These are phyloP conservation scores for Ogataea angusta DNA, from an alignment of 805 yeast genomes.

Conservation along the genomic window DNA sequence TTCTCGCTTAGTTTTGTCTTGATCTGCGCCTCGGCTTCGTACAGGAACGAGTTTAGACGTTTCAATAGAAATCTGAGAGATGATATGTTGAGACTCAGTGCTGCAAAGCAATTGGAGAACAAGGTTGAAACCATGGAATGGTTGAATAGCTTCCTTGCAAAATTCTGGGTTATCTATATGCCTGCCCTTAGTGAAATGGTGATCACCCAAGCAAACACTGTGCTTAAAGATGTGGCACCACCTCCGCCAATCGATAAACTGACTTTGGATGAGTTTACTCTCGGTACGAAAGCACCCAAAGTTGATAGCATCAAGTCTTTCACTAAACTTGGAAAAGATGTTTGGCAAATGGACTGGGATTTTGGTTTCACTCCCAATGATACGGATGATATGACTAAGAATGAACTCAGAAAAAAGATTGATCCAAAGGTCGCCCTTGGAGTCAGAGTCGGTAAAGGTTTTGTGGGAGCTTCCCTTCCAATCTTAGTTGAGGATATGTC, in stretches of 20 bases:
- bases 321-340: conserved; percentile 62
- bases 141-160: conserved; percentile 72
- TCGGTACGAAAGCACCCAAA: conserved; percentile 79
- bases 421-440: conserved; percentile 82
- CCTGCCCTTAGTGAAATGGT: conserved; percentile 79
- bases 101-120: conserved; percentile 61
- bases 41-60: conserved; percentile 70
- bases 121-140: conserved; percentile 75
- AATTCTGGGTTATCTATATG: conserved; percentile 88
- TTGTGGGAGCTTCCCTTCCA: conserved; percentile 74
- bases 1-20: conserved; percentile 60
- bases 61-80: conserved; percentile 72
- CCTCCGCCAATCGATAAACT: conserved; percentile 79
- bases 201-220: conserved; percentile 62
- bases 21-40: conserved; percentile 60
- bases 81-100: conserved; percentile 64
- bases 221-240: conserved; percentile 68
- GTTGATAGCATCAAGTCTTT: conserved; percentile 70
- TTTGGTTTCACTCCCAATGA: conserved; percentile 80
- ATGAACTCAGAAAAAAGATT: conserved; percentile 63
- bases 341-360: conserved; percentile 81
- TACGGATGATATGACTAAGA: conserved; percentile 78
- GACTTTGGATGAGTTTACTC: conserved; percentile 70
- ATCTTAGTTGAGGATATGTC: conserved; percentile 79
- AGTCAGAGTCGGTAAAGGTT: conserved; percentile 76